Conservation (phyloP, 106 monocot species). For the Chionographis japonica region DNA sequence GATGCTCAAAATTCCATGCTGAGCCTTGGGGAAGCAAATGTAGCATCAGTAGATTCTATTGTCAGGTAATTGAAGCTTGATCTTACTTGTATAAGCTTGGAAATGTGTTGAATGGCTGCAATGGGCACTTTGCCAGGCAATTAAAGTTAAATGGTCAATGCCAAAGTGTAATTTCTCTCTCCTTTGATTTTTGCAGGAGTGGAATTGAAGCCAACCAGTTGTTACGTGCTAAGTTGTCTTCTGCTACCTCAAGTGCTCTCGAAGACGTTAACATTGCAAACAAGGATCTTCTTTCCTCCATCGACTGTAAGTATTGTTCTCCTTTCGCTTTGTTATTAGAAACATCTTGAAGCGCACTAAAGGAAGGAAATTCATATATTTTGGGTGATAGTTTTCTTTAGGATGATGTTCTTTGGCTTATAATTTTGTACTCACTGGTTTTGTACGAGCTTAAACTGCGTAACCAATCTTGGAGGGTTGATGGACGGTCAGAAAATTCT, state of each 20-base stretch:
- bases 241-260: constrained; percentile 34
- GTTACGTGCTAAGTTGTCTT: constrained; percentile 43
- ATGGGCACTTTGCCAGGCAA: not conserved
- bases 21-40: constrained; percentile 56
- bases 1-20: constrained; percentile 75
- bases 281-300: constrained; percentile 44
- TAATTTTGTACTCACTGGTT: too few relatives aligned
- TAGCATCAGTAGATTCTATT: constrained; percentile 66
- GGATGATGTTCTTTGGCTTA: not conserved
- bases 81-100: constrained; percentile 3
- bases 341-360: too few relatives aligned
- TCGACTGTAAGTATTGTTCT: constrained; percentile 49
- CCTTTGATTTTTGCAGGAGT: constrained; percentile 24
- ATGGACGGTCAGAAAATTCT: too few relatives aligned
- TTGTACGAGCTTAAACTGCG: too few relatives aligned
- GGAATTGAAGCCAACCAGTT: constrained; percentile 59
- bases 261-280: constrained; percentile 46
- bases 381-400: not conserved
- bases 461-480: too few relatives aligned
- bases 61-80: constrained; percentile 34
- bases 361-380: too few relatives aligned
- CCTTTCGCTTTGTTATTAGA: not conserved
- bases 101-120: not conserved
- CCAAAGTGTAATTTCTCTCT: not conserved
- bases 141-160: not conserved